Base-by-base conservation (phyloP, 345 rosid species). In the Rhodomyrtus tomentosa region DNA sequence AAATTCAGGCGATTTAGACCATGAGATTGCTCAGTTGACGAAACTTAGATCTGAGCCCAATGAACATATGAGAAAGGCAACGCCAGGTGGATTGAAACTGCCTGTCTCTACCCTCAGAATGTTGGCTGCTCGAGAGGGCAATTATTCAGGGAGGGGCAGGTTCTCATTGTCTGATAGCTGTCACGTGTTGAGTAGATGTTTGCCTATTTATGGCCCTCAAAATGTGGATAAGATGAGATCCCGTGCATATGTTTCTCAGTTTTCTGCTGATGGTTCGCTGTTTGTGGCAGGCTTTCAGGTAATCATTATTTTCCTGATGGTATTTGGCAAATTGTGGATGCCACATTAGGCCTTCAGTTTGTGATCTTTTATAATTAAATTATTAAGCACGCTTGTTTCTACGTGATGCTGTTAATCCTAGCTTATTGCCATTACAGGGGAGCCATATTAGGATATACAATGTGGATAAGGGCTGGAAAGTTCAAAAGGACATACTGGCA, bases 201-300 rank as follows among this genome's bases (percentile, higher is more conserved):
- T 93, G 91, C 96, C 95, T 12, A 86, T 88, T 50, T 79, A 87
- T 82, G 93, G 92, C 87, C 96, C 96, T 56, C 86, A 82, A 82
- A 59, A 36, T 48, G 86, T 93, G 42, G 95, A 92, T 55, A 36
- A 15, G 42, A 76, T 90, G 86, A 50, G 55, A 29, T 89, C 91
- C n/a, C 91, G 88, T 4, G 90, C 91, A 32, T 93, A 93, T 88
- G 89, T 92, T 55, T 93, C 96, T 59, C 96, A 92, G 87, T 93
- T 92, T 85, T 93, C 94, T 38, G 86, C 86, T 2, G 94, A 93
- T 87, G 96, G 96, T 50, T 91, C 93, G 20, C 91, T 93, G 55
- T 90, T 92, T 55, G 87, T 93, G 85, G 94, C 92, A 0, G 91
- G 93, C 79, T 93, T 87, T 88, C 95, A 93, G 95, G 96, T 92